A percentile compares a stretch with the other conserved stretches of the same genome.
phyloP scores from a whole-genome alignment of 2,329 filamentous ascomycete genomes.

The Cryoendolithus antarcticus region DNA sequence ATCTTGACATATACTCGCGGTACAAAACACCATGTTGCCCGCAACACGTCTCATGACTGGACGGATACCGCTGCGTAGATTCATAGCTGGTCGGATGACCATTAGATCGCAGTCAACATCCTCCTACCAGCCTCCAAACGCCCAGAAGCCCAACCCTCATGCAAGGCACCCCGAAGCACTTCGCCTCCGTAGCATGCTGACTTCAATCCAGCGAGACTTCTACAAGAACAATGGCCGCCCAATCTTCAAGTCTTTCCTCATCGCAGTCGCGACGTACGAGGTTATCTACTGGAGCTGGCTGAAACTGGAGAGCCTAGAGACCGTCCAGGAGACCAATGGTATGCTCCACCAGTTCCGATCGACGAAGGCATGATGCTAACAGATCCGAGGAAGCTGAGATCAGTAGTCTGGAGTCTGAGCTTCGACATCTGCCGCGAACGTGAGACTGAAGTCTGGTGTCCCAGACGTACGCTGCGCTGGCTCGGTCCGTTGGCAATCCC shows the following conservation, averaged over 20 bases:
- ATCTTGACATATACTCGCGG: no score
- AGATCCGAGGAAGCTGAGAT: slow-evolving; percentile 11
- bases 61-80: no score
- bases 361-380: slow-evolving; percentile 5
- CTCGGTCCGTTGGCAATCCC: no score
- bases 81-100: no score
- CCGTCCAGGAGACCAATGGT: slow-evolving; percentile 43
- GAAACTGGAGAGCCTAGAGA: slow-evolving; percentile 61
- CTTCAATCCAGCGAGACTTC: slow-evolving; percentile 35
- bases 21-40: no score
- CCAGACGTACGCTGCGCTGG: slow-evolving; percentile 15
- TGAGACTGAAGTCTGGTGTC: no score
- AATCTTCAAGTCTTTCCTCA: slow-evolving; percentile 59
- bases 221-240: slow-evolving; percentile 65
- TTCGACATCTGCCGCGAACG: slow-evolving; percentile 13
- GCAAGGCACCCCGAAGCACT: no score
- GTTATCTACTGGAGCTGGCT: slow-evolving; percentile 62
- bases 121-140: no score
- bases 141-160: no score
- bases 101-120: no score
- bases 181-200: no score
- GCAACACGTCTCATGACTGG: no score
- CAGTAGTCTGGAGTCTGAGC: slow-evolving; percentile 3
- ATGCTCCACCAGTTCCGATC: neutral
- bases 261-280: slow-evolving; percentile 69